These are phyloP conservation scores for Mallotus repandus DNA, from an alignment of 441 rosid species.

Conservation along the genomic window DNA sequence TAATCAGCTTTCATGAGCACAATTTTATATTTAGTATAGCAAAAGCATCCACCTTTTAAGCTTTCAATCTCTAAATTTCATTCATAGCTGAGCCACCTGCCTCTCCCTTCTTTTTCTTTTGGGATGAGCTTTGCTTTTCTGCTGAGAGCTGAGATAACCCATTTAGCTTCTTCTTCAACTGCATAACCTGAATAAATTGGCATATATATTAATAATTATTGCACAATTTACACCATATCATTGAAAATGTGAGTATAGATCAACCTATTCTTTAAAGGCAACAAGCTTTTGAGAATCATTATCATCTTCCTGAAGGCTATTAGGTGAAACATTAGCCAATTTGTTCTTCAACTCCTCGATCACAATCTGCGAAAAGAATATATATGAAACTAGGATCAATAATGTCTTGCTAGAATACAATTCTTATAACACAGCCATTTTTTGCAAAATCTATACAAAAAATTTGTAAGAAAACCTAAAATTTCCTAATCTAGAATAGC, in stretches of 20 bases:
- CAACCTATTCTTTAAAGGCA: conserved; percentile 34
- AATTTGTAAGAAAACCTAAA: background rate
- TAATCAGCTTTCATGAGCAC: conserved; percentile 2
- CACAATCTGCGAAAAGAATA: conserved; percentile 47
- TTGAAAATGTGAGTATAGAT: background rate
- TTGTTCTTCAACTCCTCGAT: conserved; percentile 57
- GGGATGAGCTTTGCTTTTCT: conserved; percentile 45
- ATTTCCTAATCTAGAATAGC: background rate
- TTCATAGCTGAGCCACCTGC: conserved; percentile 33
- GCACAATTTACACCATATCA: background rate
- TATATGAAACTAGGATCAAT: too few relatives aligned
- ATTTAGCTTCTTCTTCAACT: conserved; percentile 54
- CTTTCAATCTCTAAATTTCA: conserved; percentile 72
- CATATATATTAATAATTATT: background rate
- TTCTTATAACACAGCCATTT: too few relatives aligned
- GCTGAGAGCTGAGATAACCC: conserved; percentile 46
- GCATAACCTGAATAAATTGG: conserved; percentile 44
- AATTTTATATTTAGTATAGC: conserved; percentile 7
- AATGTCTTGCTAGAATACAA: too few relatives aligned
- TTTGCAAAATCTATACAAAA: background rate
- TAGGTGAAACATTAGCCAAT: conserved; percentile 36
- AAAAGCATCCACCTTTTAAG: conserved; percentile 63
- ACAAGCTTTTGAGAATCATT: conserved; percentile 41
- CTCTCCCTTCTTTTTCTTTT: conserved; percentile 42
- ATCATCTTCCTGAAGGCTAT: conserved; percentile 30